Percentiles rank a stretch among this genome's conserved stretches.
Evolutionary conservation across 768 basidiomycete species (phyloP).

Genomic region (Auricularia auricula-judae): DNA sequence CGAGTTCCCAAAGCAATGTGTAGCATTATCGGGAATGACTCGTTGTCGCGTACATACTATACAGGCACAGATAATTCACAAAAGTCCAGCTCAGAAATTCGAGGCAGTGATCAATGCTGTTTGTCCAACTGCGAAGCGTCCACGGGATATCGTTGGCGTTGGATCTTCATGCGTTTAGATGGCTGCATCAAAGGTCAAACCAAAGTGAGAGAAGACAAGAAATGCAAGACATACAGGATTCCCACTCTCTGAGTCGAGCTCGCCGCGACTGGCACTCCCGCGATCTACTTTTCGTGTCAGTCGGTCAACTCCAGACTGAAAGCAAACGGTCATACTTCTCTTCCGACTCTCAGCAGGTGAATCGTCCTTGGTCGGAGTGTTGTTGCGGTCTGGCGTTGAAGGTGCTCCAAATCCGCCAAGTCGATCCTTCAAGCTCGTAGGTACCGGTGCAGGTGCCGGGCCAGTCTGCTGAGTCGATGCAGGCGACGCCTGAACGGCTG

Average conservation of each 20-base stretch:
- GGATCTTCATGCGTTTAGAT: conserved; percentile 41
- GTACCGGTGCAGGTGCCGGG: conserved; percentile 2
- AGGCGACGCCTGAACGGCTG: background rate
- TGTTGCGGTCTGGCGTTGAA: conserved; percentile 2
- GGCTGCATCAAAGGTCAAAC: background rate
- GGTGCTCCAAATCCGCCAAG: conserved; percentile 48
- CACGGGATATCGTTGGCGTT: conserved; percentile 14
- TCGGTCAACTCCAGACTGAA: background rate
- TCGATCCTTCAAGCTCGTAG: conserved; percentile 40
- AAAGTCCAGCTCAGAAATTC: background rate
- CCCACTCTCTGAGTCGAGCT: background rate
- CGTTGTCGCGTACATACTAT: background rate
- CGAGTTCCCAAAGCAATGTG: conserved; percentile 48
- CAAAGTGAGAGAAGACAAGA: background rate
- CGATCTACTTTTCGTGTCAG: background rate
- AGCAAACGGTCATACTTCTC: conserved; percentile 51
- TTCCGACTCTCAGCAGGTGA: conserved; percentile 57
- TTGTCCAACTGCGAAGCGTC: background rate
- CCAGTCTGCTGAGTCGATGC: background rate
- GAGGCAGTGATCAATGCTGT: background rate
- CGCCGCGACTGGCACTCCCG: background rate
- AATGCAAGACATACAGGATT: background rate
- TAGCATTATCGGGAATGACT: conserved; percentile 38
- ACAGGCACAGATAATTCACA: background rate
- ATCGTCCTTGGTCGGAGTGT: conserved; percentile 38